Percentiles rank a stretch among this genome's conserved stretches.
These are phyloP conservation scores for Lantana camara DNA, from an alignment of 257 asterid genomes.

Conservation along the genomic window DNA sequence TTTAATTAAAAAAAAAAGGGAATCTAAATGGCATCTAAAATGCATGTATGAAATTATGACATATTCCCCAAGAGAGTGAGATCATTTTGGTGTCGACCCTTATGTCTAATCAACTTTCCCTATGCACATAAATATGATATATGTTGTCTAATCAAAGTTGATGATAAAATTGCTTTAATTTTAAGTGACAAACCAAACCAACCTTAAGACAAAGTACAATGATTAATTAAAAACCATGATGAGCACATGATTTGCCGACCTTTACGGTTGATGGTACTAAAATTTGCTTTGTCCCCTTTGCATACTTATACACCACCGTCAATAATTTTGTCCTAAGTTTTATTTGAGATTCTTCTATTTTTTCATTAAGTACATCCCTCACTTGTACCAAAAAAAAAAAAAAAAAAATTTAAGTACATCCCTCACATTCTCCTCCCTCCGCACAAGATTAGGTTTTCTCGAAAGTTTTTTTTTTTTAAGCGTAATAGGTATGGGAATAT, in stretches of 20 bases:
- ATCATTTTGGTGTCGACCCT: background rate
- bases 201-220: slow-evolving; percentile 32
- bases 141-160: slow-evolving; percentile 41
- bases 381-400: no score
- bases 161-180: slow-evolving; percentile 10
- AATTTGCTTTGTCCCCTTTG: slow-evolving; percentile 8
- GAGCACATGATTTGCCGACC: slow-evolving; percentile 42
- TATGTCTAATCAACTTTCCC: slow-evolving; percentile 28
- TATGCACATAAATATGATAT: background rate
- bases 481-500: no score
- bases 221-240: slow-evolving; percentile 36
- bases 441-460: no score
- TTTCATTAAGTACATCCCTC: no score
- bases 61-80: background rate
- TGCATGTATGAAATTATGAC: background rate
- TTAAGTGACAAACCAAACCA: slow-evolving; percentile 26
- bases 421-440: no score
- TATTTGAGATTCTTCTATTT: no score
- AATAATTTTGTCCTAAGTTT: no score
- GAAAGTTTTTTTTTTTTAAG: no score
- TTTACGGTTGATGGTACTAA: slow-evolving; percentile 17
- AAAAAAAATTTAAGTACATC: no score
- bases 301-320: background rate
- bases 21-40: background rate
- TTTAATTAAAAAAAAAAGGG: background rate